Evolutionary conservation across 2,329 filamentous ascomycete genomes (phyloP).

Genomic region (Thielaviopsis musarum): DNA sequence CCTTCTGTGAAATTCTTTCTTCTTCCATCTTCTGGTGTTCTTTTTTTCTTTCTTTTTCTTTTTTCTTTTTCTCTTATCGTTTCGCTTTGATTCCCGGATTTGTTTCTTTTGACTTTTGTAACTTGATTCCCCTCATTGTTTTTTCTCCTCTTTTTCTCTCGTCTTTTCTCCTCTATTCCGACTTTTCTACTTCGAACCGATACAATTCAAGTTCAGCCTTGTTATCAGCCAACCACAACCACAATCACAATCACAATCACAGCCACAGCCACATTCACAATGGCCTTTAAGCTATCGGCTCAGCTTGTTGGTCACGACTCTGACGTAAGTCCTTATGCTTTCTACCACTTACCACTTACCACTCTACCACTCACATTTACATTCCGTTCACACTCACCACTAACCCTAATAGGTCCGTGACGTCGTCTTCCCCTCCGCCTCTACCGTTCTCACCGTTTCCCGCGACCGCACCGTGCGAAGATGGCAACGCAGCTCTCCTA

Average conservation of each 20-base stretch:
- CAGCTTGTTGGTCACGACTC: conserved; percentile 78
- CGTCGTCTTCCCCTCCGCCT: conserved; percentile 58
- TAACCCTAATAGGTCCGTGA: conserved; percentile 54
- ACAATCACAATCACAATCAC: neutral
- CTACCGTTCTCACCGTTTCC: conserved; percentile 67
- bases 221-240: neutral
- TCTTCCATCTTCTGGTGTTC: too few relatives aligned
- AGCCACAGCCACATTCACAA: neutral
- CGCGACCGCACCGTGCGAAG: conserved; percentile 78
- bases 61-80: too few relatives aligned
- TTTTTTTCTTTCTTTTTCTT: too few relatives aligned
- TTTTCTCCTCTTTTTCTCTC: too few relatives aligned
- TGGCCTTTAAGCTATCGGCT: conserved; percentile 77
- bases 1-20: too few relatives aligned
- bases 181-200: too few relatives aligned
- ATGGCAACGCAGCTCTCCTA: conserved; percentile 57
- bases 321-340: conserved; percentile 47
- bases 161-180: too few relatives aligned
- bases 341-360: neutral
- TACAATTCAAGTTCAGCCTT: neutral
- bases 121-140: too few relatives aligned
- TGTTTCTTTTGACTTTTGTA: too few relatives aligned
- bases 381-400: neutral
- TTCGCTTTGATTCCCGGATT: too few relatives aligned
- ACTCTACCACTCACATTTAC: too few relatives aligned